Base-by-base conservation (phyloP, 2,329 filamentous ascomycete species). In the Niveomyces coronatus region DNA sequence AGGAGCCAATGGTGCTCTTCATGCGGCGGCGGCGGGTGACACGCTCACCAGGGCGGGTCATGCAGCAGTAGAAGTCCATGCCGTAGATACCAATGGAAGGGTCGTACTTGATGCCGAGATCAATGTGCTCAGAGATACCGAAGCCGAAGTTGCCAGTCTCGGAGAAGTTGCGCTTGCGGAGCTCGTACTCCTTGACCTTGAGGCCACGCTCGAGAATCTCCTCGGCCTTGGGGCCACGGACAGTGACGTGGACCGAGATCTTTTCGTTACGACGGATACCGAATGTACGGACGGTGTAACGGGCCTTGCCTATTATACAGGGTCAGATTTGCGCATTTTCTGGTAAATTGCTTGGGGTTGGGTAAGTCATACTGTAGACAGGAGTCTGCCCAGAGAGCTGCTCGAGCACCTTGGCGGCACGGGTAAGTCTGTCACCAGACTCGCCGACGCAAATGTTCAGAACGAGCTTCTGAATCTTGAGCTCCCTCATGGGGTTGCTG, bases 31-130 rank as follows among this genome's bases (percentile, higher is more conserved):
- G 87, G 76, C 87, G 89, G 66, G 85, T 83, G 64, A 98, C 86
- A 66, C 91, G 88, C 79, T 94, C 88, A 74, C 91, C 91, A 60
- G 89, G 91, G 62, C 91, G 88, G 76, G 87, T 94, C 91, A 98
- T 98, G 86, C 89, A 96, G 85, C 82, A 88, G 84, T 95, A 98
- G 75, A 98, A 98, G 75, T 98, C 91, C 91, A 98, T 98, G 67
- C 91, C 88, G 78, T 94, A 95, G 68, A 95, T 95, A 81, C 88
- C 88, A 57, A 95, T 95, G 50, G 78, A 83, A 51, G 88, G 88
- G 74, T 95, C 88, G 76, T 95, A 95, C 82, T 98, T 98, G 85
- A 98, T 98, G 63, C 91, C 91, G 61, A 98, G 79, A 79, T 98
- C 91, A 71, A 98, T 98, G 84, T 98, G 91, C 76, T 98, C 91